Percentiles rank a stretch among this genome's conserved stretches.
phyloP scores from a whole-genome alignment of 2,329 filamentous ascomycete species.

The Aspergillus persii region DNA sequence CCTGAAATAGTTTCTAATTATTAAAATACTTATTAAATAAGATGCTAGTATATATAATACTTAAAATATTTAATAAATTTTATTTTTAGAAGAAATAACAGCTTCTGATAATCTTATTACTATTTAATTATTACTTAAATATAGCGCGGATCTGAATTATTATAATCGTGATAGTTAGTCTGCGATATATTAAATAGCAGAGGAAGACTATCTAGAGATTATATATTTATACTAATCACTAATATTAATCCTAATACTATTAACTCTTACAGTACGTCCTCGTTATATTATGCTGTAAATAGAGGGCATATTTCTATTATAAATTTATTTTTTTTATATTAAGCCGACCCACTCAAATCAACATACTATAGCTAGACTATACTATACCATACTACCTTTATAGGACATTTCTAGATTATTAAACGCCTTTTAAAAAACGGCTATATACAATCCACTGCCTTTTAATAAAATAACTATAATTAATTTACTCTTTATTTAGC shows the following conservation, averaged over 20 bases:
- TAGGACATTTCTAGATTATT: constrained; percentile 22
- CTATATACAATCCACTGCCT: constrained; percentile 17
- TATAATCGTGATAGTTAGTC: constrained; percentile 21
- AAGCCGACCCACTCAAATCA: constrained; percentile 12
- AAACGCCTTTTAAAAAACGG: constrained; percentile 21
- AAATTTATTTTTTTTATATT: constrained; percentile 6
- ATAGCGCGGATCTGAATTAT: constrained; percentile 15
- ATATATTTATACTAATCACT: constrained; percentile 18
- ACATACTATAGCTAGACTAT: constrained; percentile 13
- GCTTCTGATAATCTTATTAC: constrained; percentile 17
- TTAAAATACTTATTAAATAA: constrained; percentile 12
- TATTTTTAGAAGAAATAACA: constrained; percentile 19
- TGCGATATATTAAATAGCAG: constrained; percentile 19
- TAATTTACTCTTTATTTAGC: constrained; percentile 26
- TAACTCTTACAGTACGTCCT: constrained; percentile 18
- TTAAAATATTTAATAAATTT: constrained; percentile 5
- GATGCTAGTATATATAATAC: constrained; percentile 3
- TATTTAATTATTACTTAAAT: constrained; percentile 16
- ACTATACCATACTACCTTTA: constrained; percentile 18
- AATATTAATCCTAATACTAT: constrained; percentile 17
- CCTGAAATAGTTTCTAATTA: constrained; percentile 13
- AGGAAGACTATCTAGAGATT: constrained; percentile 20
- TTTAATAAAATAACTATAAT: constrained; percentile 22
- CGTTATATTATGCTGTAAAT: constrained; percentile 21
- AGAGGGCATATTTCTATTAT: constrained; percentile 11